These are phyloP conservation scores for Hypericum perforatum DNA, from an alignment of 345 rosid species.

Conservation along the genomic window DNA sequence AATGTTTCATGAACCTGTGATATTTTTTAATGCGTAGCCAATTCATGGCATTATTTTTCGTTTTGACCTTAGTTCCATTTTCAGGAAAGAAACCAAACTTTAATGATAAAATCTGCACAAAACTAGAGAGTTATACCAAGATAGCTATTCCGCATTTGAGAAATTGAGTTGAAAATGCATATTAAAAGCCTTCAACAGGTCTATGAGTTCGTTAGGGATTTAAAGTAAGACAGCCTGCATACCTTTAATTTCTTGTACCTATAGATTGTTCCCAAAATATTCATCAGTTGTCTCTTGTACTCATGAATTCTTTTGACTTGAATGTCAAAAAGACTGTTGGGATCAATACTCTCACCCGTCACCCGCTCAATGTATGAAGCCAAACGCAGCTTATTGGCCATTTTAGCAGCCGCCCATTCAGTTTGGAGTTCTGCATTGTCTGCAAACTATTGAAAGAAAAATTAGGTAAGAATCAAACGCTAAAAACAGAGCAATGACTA, in stretches of 20 bases:
- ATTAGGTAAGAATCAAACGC: constrained; percentile 11
- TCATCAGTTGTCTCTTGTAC: constrained; percentile 89
- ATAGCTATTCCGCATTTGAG: too few species aligned
- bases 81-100: too few species aligned
- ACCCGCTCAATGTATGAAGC: constrained; percentile 59
- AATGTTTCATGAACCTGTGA: too few species aligned
- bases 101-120: too few species aligned
- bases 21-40: too few species aligned
- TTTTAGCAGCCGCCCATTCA: constrained; percentile 90
- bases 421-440: constrained; percentile 63
- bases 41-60: too few species aligned
- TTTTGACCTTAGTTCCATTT: too few species aligned
- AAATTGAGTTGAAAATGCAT: too few species aligned
- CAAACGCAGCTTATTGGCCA: constrained; percentile 77
- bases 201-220: neutral
- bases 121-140: too few species aligned
- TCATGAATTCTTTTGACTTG: constrained; percentile 98
- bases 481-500: neutral
- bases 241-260: constrained; percentile 93
- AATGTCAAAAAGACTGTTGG: constrained; percentile 82
- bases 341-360: constrained; percentile 71
- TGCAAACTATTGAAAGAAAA: constrained; percentile 53
- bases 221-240: constrained; percentile 7
- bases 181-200: neutral
- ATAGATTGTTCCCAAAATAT: constrained; percentile 78